Evolutionary conservation across 495 filamentous ascomycete species (phyloP), one percentile per base, ranked within the genome.

Genomic region (Penicillium antarcticum): DNA sequence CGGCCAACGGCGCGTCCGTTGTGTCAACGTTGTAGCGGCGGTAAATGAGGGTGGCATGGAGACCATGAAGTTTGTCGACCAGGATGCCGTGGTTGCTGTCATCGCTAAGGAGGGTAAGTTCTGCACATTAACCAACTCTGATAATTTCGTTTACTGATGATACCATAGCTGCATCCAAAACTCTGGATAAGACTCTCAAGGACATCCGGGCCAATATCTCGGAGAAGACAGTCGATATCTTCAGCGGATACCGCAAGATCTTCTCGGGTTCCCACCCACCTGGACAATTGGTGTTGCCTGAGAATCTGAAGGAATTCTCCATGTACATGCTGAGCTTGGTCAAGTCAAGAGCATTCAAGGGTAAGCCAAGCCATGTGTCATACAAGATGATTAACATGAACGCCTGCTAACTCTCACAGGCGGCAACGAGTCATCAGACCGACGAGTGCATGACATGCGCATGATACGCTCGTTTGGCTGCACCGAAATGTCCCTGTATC

Each of bases 291-390:
- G 88, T 99, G 42, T 82, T 99, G 62, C 94, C 94, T 0, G 95
- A 99, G 68, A 88, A 92, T 40, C 78, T 99, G 18, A 99, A 97
- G 62, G 94, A 99, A 60, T 94, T 97, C 62, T 84, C 85, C 45
- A 96, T 99, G 92, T 97, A 91, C 69, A 91, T 95, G 71, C 82
- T 99, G n/a, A 85, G 87, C 45, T 70, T 99, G 58, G 68, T 96
- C 53, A 99, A 97, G 68, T 92, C 83, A 21, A 83, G 94, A 45
- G 90, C 92, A 26, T 90, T 97, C 76, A 97, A 97, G 73, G 90
- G 87, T 71, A 62, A 55, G 42, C 8, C 8, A 62, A 54, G 42
- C 8, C 26, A 2, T 29, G 6, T 29, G 26, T 9, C 26, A 38
- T 13, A 12, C 10, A 16, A 2, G 19, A 16, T 23, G 44, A 31